A percentile compares a stretch with the other conserved stretches of the same genome.
These are phyloP conservation scores for Linnemannia schmuckeri DNA, from an alignment of 192 early-diverging fungal genomes.

Conservation along the genomic window DNA sequence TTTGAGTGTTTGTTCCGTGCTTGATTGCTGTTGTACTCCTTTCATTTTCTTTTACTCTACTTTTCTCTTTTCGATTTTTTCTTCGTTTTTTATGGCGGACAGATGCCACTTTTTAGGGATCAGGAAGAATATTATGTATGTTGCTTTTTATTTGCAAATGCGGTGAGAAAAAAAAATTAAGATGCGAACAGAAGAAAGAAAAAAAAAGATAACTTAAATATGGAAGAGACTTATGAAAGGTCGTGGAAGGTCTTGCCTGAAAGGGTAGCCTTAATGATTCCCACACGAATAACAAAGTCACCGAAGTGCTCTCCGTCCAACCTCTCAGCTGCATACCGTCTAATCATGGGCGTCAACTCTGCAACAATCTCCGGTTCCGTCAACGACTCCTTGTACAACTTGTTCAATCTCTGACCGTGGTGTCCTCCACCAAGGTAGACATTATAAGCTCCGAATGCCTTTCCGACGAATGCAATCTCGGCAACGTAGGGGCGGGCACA, in stretches of 20 bases:
- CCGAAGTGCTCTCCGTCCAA: slow-evolving; percentile 88
- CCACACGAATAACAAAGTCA: slow-evolving; percentile 93
- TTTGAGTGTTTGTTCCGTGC: no score
- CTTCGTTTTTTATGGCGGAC: not conserved
- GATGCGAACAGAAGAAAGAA: not conserved
- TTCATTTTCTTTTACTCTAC: not conserved
- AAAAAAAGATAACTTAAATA: not conserved
- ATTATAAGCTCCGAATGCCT: slow-evolving; percentile 95
- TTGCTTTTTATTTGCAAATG: not conserved
- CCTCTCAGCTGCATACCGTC: slow-evolving; percentile 81
- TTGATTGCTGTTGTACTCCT: no score
- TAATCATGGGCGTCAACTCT: slow-evolving; percentile 83
- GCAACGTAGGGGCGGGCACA: slow-evolving; percentile 95
- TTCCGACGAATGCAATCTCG: slow-evolving; percentile 96
- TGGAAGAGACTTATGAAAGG: slow-evolving; percentile 47
- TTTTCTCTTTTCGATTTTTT: not conserved
- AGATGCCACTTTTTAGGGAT: not conserved
- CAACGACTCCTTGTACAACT: slow-evolving; percentile 91
- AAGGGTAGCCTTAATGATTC: slow-evolving; percentile 84
- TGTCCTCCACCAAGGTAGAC: slow-evolving; percentile 94
- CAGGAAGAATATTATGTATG: no score
- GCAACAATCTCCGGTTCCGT: slow-evolving; percentile 90
- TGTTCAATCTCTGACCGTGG: slow-evolving; percentile 89
- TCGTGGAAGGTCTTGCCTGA: slow-evolving; percentile 86
- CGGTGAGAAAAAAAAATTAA: not conserved